Percentiles rank a stretch among this genome's conserved stretches.
Conservation (phyloP, 192 early-diverging fungal species). For the Entomortierella parvispora region DNA sequence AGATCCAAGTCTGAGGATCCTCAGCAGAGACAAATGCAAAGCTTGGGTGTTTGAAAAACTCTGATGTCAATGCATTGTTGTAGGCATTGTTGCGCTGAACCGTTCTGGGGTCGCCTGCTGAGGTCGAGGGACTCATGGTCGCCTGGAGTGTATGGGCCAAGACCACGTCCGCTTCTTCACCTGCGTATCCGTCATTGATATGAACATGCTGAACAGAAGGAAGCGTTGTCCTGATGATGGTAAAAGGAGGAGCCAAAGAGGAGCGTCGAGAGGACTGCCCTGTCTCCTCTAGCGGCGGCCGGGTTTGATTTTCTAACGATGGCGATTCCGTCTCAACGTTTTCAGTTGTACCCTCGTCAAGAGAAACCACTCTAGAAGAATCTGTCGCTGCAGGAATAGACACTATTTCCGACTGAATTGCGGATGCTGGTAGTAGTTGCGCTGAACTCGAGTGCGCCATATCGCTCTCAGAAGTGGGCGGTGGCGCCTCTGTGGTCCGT, state of each 20-base stretch:
- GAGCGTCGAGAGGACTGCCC: background rate
- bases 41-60: constrained; percentile 28
- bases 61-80: constrained; percentile 21
- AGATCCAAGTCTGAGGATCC: constrained; percentile 46
- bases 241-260: no score
- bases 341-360: no score
- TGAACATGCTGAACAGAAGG: constrained; percentile 27
- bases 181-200: constrained; percentile 30
- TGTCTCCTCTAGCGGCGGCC: no score
- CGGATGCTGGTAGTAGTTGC: no score
- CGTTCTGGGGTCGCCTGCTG: background rate
- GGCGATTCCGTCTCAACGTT: no score
- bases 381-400: no score
- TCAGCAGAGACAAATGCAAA: constrained; percentile 45
- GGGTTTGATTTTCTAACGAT: no score
- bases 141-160: constrained; percentile 5
- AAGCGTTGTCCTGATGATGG: background rate
- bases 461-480: no score
- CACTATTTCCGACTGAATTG: no score
- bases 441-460: no score
- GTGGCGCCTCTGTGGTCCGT: no score
- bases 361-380: no score
- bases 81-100: background rate
- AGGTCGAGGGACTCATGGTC: background rate
- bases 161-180: constrained; percentile 15